A percentile compares a stretch with the other conserved stretches of the same genome.
phyloP scores from a whole-genome alignment of 306 rosid species.

The Arachis stenosperma region DNA sequence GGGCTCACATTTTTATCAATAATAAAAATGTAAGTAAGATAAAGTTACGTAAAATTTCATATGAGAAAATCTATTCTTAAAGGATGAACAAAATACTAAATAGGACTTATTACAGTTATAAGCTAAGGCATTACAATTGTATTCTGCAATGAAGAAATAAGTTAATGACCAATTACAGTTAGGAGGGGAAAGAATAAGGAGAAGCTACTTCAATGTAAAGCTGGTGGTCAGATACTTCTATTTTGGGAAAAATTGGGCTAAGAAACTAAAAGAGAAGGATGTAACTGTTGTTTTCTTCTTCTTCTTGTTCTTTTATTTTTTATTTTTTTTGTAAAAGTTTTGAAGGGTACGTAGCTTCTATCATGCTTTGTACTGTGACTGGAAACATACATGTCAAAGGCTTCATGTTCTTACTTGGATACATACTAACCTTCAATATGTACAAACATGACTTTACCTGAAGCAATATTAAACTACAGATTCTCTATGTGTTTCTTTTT shows the following conservation, averaged over 20 bases:
- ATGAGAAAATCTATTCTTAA: not conserved
- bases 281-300: conserved; percentile 11
- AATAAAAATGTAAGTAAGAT: too few species aligned
- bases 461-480: conserved; percentile 23
- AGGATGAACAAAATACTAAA: not conserved
- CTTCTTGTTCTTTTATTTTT: not conserved
- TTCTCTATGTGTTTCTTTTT: not conserved
- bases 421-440: conserved; percentile 45
- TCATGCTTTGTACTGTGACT: conserved; percentile 52
- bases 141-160: conserved; percentile 44
- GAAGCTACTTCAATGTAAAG: conserved; percentile 42
- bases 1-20: too few species aligned
- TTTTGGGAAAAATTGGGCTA: not conserved
- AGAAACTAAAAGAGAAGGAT: conserved; percentile 20
- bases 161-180: conserved; percentile 45
- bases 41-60: too few species aligned
- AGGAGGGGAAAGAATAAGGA: conserved; percentile 39
- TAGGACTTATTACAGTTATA: not conserved
- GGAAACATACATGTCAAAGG: conserved; percentile 22
- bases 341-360: conserved; percentile 30
- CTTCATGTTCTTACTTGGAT: conserved; percentile 35
- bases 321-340: conserved; percentile 23
- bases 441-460: conserved; percentile 51
- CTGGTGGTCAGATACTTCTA: conserved; percentile 33
- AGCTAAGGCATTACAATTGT: conserved; percentile 16